Percentiles rank a stretch among this genome's conserved stretches.
Conservation (phyloP, 78 protist genomes). For the Pigoraptor vietnamica region DNA sequence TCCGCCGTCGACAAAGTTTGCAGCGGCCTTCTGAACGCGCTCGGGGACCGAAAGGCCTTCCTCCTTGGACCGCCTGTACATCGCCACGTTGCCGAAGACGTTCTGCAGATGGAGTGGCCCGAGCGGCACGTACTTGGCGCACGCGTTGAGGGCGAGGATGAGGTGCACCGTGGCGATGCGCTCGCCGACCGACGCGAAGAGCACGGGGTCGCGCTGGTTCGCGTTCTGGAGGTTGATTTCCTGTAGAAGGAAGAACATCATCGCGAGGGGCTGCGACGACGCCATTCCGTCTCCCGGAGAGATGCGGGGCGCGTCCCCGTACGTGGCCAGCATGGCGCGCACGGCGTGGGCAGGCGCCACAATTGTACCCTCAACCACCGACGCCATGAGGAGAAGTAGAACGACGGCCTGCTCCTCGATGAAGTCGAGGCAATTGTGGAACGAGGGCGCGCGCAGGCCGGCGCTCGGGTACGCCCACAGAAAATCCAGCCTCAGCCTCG, state of each 20-base stretch:
- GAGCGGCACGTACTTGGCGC: neutral
- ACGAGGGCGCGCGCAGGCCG: neutral
- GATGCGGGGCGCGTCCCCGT: neutral
- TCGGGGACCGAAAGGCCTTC: neutral
- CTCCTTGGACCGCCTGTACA: neutral
- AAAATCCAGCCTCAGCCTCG: neutral
- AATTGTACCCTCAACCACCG: neutral
- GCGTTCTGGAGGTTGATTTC: neutral
- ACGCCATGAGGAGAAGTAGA: neutral
- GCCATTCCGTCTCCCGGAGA: neutral
- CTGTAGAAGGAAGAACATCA: neutral
- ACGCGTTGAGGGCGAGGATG: neutral
- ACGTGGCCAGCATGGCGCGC: neutral
- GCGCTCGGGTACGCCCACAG: neutral
- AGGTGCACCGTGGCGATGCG: neutral
- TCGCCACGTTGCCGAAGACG: neutral
- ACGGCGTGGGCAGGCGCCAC: neutral
- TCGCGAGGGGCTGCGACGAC: neutral
- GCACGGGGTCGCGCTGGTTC: neutral
- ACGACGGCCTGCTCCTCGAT: neutral
- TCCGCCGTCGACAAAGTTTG: neutral
- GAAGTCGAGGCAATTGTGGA: neutral
- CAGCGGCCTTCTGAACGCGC: neutral
- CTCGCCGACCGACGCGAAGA: neutral
- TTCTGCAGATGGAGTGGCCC: neutral